Evolutionary conservation across 176 grass and related monocot species (phyloP), one percentile per base, ranked within the genome.

Genomic region (Cocos nucifera): DNA sequence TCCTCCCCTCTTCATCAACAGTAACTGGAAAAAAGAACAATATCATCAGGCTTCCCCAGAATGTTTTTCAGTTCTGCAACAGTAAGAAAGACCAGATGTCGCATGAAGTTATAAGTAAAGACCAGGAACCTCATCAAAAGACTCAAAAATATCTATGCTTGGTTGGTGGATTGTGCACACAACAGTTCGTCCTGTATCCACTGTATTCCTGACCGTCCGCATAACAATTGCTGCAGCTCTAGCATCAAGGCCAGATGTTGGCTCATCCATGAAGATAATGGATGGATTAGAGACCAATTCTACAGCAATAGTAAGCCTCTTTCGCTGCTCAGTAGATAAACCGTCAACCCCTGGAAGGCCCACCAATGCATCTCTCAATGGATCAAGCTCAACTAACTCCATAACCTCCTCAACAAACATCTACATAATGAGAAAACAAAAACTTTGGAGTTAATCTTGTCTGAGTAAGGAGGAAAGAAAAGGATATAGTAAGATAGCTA

Each of bases 91-190:
- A 30, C 4, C 28, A 30, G 35, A 44, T 14, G 2, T 44, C 1
- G 50, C 58, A 64, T 18, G 0, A 65, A 29, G 54, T 18, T 56
- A 4, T 30, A 54, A 14, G 56, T 30, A 54, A 14, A 30, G 50
- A 51, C 19, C 16, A 19, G 7, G 49, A 72, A 90, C 91, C 80
- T 96, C 91, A 72, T 96, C 91, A 49, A 96, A 96, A 54, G 91
- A 81, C 71, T 96, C 91, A 65, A 96, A 96, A 59, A 96, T 96
- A 63, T 96, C 91, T 3, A 96, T 96, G 69, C 91, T 96, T 26
- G 91, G 91, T 54, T 96, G 91, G 60, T 96, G 91, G 55, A 96
- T 96, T 50, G 91, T 96, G 68, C 91, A 96, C 48, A 96, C 86
- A 17, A 96, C 91, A 70, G 91, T 96, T 32, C 91, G 80, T 8